Conservation (phyloP, 306 rosid species). For the Abrus precatorius region DNA sequence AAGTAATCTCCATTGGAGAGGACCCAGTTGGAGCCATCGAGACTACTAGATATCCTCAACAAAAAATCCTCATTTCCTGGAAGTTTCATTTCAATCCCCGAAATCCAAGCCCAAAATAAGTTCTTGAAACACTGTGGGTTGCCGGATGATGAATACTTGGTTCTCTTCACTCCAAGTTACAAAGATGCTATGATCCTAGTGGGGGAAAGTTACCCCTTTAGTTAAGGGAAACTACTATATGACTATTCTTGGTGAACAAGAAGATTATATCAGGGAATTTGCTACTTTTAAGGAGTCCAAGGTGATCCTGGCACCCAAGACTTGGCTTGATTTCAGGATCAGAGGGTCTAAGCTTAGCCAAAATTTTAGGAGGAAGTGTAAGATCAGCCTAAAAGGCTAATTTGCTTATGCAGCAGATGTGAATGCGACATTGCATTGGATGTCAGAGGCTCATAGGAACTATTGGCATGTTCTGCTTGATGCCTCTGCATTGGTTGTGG, state of each 20-base stretch:
- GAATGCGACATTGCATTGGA: slow-evolving; percentile 87
- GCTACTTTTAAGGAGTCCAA: slow-evolving; percentile 78
- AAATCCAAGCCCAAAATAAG: slow-evolving; percentile 73
- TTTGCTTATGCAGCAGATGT: slow-evolving; percentile 81
- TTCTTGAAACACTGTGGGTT: slow-evolving; percentile 81
- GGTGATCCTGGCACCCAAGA: slow-evolving; percentile 69
- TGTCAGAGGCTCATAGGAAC: slow-evolving; percentile 90
- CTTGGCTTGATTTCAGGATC: slow-evolving; percentile 85
- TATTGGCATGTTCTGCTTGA: slow-evolving; percentile 93
- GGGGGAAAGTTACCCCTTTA: slow-evolving; percentile 84
- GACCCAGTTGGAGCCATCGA: slow-evolving; percentile 77
- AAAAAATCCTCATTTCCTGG: slow-evolving; percentile 79
- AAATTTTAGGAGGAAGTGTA: slow-evolving; percentile 83
- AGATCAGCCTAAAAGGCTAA: slow-evolving; percentile 78
- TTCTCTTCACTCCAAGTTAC: slow-evolving; percentile 78
- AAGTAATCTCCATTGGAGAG: slow-evolving; percentile 72
- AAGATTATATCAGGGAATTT: slow-evolving; percentile 69
- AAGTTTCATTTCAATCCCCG: slow-evolving; percentile 85
- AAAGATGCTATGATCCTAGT: slow-evolving; percentile 80
- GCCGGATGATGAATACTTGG: slow-evolving; percentile 74
- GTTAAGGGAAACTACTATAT: slow-evolving; percentile 71
- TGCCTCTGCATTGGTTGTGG: slow-evolving; percentile 76
- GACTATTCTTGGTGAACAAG: slow-evolving; percentile 63
- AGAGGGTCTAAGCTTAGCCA: slow-evolving; percentile 88
- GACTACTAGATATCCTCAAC: slow-evolving; percentile 79